These are phyloP conservation scores for Amaranthus palmeri DNA, from an alignment of 148 eudicot species.

Conservation along the genomic window DNA sequence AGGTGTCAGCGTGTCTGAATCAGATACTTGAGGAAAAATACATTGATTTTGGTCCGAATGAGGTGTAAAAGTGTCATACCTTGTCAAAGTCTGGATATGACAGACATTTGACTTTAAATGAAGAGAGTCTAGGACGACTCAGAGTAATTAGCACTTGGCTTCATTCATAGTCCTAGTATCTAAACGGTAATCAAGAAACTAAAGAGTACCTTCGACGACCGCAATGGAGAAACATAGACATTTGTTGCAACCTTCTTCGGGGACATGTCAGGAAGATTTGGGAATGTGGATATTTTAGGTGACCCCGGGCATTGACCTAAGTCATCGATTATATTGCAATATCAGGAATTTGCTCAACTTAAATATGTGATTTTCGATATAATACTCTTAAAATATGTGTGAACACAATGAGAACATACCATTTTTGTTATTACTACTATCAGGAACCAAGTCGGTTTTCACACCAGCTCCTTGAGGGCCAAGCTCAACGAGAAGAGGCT, in stretches of 20 bases:
- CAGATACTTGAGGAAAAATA: too few species aligned
- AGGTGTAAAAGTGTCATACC: too few species aligned
- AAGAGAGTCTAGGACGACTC: too few species aligned
- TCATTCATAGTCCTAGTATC: background rate
- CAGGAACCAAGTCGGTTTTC: constrained; percentile 39
- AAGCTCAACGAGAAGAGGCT: constrained; percentile 83
- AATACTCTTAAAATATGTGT: too few species aligned
- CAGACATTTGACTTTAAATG: too few species aligned
- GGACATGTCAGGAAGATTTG: constrained; percentile 96
- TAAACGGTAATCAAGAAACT: background rate
- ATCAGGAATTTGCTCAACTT: background rate
- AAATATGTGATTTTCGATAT: background rate
- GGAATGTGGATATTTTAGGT: constrained; percentile 73
- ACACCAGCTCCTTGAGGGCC: constrained; percentile 44
- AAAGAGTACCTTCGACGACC: constrained; percentile 81
- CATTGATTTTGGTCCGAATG: too few species aligned
- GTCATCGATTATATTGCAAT: constrained; percentile 14
- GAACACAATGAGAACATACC: constrained; percentile 32
- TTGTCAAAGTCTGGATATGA: too few species aligned
- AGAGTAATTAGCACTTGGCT: background rate
- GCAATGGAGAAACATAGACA: constrained; percentile 89
- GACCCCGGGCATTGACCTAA: constrained; percentile 78
- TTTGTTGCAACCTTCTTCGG: constrained; percentile 93
- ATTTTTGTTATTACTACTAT: constrained; percentile 37
- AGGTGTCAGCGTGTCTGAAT: too few species aligned